These are phyloP conservation scores for Dryas integrifolia DNA, from an alignment of 331 rosid species.

Conservation along the genomic window DNA sequence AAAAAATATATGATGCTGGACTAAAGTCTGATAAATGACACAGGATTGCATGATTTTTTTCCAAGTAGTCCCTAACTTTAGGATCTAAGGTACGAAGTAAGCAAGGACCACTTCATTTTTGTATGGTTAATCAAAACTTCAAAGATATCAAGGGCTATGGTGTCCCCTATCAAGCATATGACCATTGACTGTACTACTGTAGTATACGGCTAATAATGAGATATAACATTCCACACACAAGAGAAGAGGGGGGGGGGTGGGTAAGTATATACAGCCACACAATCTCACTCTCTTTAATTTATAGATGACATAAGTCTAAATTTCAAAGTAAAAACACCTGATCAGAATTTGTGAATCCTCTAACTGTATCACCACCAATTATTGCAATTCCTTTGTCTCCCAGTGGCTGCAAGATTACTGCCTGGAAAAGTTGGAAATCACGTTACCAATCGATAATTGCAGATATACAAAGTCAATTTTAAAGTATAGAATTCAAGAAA, in stretches of 20 bases:
- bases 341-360: conserved; percentile 84
- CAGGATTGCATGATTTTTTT: not conserved
- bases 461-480: not conserved
- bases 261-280: not conserved
- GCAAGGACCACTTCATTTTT: not conserved
- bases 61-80: conserved; percentile 1
- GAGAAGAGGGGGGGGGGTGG: not conserved
- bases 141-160: not conserved
- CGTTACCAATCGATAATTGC: conserved; percentile 2
- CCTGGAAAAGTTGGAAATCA: conserved; percentile 47
- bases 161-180: not conserved
- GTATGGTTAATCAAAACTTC: not conserved
- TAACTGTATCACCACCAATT: conserved; percentile 81
- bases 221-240: not conserved
- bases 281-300: conserved; percentile 7
- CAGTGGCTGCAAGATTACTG: conserved; percentile 93
- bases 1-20: too few species aligned
- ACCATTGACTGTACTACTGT: too few species aligned
- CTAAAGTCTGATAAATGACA: too few species aligned
- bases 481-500: not conserved
- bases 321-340: conserved; percentile 48
- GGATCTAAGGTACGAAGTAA: not conserved
- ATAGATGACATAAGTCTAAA: not conserved
- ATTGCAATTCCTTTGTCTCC: conserved; percentile 85
- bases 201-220: not conserved